Evolutionary conservation across 2,329 filamentous ascomycete genomes (phyloP), one percentile per base, ranked within the genome.

Genomic region (Microdochium nivale): DNA sequence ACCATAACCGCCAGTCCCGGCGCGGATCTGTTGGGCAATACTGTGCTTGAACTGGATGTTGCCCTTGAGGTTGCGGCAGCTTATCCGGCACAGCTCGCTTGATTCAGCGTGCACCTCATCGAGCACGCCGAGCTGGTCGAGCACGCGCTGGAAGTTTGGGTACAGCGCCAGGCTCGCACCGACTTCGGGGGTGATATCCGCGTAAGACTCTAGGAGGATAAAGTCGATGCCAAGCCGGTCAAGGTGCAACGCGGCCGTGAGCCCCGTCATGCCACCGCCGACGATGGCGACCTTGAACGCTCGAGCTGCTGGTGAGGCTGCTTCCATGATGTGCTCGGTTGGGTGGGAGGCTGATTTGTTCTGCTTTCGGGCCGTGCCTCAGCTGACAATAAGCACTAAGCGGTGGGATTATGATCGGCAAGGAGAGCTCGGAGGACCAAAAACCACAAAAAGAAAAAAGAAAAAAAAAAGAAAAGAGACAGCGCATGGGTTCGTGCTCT

Each of bases 121-220:
- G 5, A 54, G 66, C 21, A 65, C 50, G 3, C 70, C 73, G 1
- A 76, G 56, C 53, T 77, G 73, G 48, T 73, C 70, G 2, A 74
- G 56, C 14, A 75, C 68, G 3, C 68, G 60, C 3, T 55, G 49
- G 2, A 66, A 67, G 49, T 71, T 60, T 1, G 72, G 63, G 1
- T 62, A 49, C 3, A 74, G 54, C 1, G 58, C 68, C 35, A 76
- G 67, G n/a, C 64, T 65, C 2, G 70, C 70, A 2, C 74, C 74
- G 2, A 67, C 59, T 47, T 68, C 60, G 2, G 72, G 69, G 5
- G 65, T 63, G 35, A 73, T 60, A 1, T 61, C 55, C 0, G 54
- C 49, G 30, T 66, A 59, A 11, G 58, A 59, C 57, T 77, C 73
- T 2, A 76, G 63, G 3, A 77, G 55, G n/a, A 72, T 51, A 56